Conservation (phyloP, 768 basidiomycete genomes). For the Tubosaeta sp. region DNA sequence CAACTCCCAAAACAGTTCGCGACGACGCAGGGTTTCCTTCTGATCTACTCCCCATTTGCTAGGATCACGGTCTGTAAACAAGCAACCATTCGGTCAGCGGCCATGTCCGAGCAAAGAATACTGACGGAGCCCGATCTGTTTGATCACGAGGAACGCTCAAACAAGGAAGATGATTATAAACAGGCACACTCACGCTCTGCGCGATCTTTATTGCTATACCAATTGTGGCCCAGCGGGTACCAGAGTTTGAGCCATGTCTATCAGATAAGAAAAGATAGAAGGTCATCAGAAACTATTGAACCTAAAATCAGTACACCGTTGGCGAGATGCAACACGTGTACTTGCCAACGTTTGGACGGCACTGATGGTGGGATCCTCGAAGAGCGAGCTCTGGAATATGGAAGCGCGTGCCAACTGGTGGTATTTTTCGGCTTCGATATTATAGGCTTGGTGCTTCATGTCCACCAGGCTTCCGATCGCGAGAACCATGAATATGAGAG, state of each 20-base stretch:
- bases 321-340: constrained; percentile 2
- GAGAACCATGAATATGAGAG: constrained; percentile 62
- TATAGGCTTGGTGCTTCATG: constrained; percentile 51
- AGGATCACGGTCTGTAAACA: constrained; percentile 56
- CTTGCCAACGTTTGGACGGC: constrained; percentile 65
- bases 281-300: constrained; percentile 59
- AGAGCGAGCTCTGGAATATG: constrained; percentile 58
- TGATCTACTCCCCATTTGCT: constrained; percentile 60
- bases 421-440: constrained; percentile 65
- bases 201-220: constrained; percentile 67
- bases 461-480: constrained; percentile 66
- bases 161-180: constrained; percentile 1
- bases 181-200: constrained; percentile 53
- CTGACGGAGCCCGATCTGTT: constrained; percentile 68
- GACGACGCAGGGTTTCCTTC: constrained; percentile 55
- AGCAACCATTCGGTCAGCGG: constrained; percentile 5
- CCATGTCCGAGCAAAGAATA: constrained; percentile 5
- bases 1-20: constrained; percentile 65
- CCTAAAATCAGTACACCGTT: constrained; percentile 29
- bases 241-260: constrained; percentile 62
- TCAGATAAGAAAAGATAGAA: constrained; percentile 67
- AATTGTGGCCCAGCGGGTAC: constrained; percentile 64
- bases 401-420: constrained; percentile 63
- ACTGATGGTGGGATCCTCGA: constrained; percentile 64
- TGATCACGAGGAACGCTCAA: constrained; percentile 5